Evolutionary conservation across 2,329 filamentous ascomycete genomes (phyloP).

Genomic region (Drechslera avenae): DNA sequence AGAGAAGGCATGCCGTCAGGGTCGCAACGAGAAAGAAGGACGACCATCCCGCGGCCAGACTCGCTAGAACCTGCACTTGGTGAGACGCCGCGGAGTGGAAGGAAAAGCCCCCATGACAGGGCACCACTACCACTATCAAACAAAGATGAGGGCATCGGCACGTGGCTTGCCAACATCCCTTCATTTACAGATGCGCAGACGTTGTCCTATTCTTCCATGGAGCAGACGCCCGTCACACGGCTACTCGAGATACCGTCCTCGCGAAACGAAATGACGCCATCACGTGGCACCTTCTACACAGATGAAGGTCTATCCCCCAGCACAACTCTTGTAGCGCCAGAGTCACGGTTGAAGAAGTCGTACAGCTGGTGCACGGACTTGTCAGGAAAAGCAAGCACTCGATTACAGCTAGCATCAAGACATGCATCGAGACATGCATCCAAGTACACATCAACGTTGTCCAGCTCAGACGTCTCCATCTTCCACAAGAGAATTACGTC

Average conservation of each 20-base stretch:
- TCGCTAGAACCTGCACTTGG: slow-evolving; percentile 29
- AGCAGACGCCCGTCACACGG: neutral
- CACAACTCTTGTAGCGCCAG: slow-evolving; percentile 24
- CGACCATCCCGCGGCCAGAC: slow-evolving; percentile 29
- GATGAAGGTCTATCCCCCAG: slow-evolving; percentile 33
- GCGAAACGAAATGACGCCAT: slow-evolving; percentile 19
- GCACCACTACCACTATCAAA: slow-evolving; percentile 11
- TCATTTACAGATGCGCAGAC: slow-evolving; percentile 26
- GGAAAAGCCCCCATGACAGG: slow-evolving; percentile 20
- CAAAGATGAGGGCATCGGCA: slow-evolving; percentile 31
- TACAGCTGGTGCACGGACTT: slow-evolving; percentile 32
- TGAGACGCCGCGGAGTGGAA: slow-evolving; percentile 28
- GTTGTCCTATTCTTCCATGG: slow-evolving; percentile 21
- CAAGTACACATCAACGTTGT: slow-evolving; percentile 27
- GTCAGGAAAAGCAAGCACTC: slow-evolving; percentile 20
- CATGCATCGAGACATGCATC: slow-evolving; percentile 14
- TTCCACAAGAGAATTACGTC: slow-evolving; percentile 32
- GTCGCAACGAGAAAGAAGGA: slow-evolving; percentile 16
- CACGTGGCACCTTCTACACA: slow-evolving; percentile 38
- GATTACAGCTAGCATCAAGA: slow-evolving; percentile 4
- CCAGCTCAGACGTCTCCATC: slow-evolving; percentile 35
- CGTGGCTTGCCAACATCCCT: slow-evolving; percentile 38
- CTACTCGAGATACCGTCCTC: slow-evolving; percentile 18
- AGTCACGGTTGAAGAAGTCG: slow-evolving; percentile 27
- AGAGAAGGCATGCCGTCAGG: slow-evolving; percentile 16